Evolutionary conservation across 192 early-diverging fungal genomes (phyloP).

Genomic region (Backusella circina): DNA sequence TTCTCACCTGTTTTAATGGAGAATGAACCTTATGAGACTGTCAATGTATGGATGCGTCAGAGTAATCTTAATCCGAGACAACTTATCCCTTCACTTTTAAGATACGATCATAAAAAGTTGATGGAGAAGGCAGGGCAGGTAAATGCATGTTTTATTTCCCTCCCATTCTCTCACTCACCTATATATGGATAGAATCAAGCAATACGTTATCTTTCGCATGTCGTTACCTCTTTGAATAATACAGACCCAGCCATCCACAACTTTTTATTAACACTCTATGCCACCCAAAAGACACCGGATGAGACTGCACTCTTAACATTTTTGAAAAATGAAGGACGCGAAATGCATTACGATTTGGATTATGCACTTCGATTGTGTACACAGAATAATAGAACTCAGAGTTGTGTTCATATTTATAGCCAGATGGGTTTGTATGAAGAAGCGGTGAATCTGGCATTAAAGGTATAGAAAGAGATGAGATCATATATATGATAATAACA

Average conservation of each 20-base stretch:
- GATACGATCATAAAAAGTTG: constrained; percentile 60
- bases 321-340: constrained; percentile 67
- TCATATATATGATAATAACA: no score
- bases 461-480: constrained; percentile 44
- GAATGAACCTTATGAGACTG: constrained; percentile 77
- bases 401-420: constrained; percentile 88
- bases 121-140: constrained; percentile 32
- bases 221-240: constrained; percentile 71
- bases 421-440: constrained; percentile 87
- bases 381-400: constrained; percentile 75
- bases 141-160: no score
- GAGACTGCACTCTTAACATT: constrained; percentile 74
- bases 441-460: constrained; percentile 86
- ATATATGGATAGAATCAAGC: constrained; percentile 67
- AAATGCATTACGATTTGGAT: constrained; percentile 86
- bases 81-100: constrained; percentile 86
- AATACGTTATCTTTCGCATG: constrained; percentile 83
- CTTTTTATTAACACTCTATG: constrained; percentile 80
- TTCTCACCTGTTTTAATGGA: constrained; percentile 86
- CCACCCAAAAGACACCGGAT: constrained; percentile 59
- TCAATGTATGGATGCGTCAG: constrained; percentile 85
- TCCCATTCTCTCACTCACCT: no score
- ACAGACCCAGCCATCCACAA: constrained; percentile 92
- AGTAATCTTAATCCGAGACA: constrained; percentile 76
- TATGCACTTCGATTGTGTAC: constrained; percentile 90